A percentile compares a stretch with the other conserved stretches of the same genome.
phyloP scores from a whole-genome alignment of 148 eudicot species.

The Fagopyrum tataricum region DNA sequence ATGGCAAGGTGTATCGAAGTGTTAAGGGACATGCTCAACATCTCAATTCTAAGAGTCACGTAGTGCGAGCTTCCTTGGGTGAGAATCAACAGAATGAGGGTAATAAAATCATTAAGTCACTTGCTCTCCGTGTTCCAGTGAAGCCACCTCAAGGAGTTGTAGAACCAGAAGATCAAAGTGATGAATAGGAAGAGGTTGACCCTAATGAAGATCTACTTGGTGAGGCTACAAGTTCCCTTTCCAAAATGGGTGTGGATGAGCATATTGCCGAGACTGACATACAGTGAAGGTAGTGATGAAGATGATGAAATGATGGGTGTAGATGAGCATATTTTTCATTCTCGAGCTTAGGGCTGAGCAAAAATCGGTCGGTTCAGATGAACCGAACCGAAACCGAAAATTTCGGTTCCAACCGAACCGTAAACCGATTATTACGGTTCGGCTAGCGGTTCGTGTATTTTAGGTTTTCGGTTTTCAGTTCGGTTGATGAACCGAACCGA shows the following conservation, averaged over 20 bases:
- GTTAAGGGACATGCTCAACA: conserved; percentile 95
- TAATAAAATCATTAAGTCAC: conserved; percentile 69
- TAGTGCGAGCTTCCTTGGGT: conserved; percentile 56
- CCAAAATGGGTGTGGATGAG: conserved; percentile 43
- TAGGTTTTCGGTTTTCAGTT: no score
- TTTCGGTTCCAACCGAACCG: no score
- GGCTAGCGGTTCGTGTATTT: no score
- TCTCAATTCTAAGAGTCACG: conserved; percentile 68
- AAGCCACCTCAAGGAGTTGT: conserved; percentile 36
- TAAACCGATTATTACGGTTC: no score
- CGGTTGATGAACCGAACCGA: no score
- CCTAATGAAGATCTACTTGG: conserved; percentile 51
- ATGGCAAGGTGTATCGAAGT: conserved; percentile 88
- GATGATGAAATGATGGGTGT: conserved; percentile 38
- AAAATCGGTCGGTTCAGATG: no score
- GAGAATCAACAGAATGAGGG: conserved; percentile 30
- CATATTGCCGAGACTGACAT: no score
- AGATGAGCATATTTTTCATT: no score
- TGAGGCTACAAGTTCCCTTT: conserved; percentile 51
- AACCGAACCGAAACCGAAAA: no score
- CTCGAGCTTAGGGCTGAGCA: no score
- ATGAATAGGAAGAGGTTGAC: conserved; percentile 90
- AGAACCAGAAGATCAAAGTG: conserved; percentile 56
- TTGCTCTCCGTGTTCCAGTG: conserved; percentile 38
- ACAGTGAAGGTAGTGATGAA: conserved; percentile 34